Base-by-base conservation (phyloP, 805 yeast species). In the Myxozyma geophila region DNA sequence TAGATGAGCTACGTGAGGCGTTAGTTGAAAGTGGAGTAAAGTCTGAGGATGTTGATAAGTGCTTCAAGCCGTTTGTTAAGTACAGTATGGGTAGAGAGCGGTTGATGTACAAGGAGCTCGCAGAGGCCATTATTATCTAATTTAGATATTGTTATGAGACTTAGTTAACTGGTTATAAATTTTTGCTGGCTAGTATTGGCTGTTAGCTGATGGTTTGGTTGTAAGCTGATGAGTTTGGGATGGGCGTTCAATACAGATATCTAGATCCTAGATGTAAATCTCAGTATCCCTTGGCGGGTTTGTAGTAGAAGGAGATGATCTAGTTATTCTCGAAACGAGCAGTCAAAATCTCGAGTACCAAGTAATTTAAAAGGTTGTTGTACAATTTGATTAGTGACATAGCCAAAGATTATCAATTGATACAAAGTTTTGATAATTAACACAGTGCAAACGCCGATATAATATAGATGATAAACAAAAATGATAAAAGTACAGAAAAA, bases 51-150 rank as follows among this genome's bases (percentile, higher is more conserved):
- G 80, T 89, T 57, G 83, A 81, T 40, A 72, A 73, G 10, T 78
- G 87, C 47, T 78, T 89, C 10, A 76, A 78, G 17, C 83, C 83
- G 6, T 91, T 87, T 73, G 80, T 81, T 37, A 81, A 66, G 84
- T 81, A 64, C 77, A 85, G 75, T 81, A 85, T 62, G 89, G 89
- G 66, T 0, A 83, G 83, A 59, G 80, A 78, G 61, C 71, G 82
- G 28, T 88, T 92, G 71, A 75, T 82, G 70, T 90, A 88, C 5
- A 78, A 81, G 40, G 84, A 83, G 64, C 89, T 92, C 78, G 75
- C 89, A 41, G 83, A 83, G 58, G 83, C 84, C 2, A 81, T 78
- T 23, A 71, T 74, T 9, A 78, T 73, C 17, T 67, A 60, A 59
- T 43, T 47, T 36, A 13, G 17, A 12, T 19, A 9, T 10, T 28